Conservation (phyloP, 768 basidiomycete species). For the Russula sp. region DNA sequence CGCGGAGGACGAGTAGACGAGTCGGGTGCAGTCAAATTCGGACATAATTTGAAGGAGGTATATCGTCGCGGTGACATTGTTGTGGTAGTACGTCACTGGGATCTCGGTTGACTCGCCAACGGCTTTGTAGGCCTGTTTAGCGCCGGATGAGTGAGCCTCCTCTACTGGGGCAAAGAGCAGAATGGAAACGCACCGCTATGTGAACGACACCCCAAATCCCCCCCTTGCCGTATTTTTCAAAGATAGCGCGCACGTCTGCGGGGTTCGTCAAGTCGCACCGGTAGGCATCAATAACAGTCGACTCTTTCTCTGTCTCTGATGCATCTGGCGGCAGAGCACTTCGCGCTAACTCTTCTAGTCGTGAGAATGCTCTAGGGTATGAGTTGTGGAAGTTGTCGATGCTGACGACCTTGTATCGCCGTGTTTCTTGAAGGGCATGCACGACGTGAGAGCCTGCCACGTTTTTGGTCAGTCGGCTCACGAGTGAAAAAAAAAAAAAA, state of each 20-base stretch:
- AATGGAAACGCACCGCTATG: conserved; percentile 66
- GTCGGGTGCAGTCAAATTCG: conserved; percentile 74
- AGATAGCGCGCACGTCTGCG: conserved; percentile 71
- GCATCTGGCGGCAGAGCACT: conserved; percentile 65
- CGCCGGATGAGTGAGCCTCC: conserved; percentile 3
- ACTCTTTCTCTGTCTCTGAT: conserved; percentile 65
- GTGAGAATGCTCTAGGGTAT: conserved; percentile 64
- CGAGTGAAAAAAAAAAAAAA: conserved; percentile 23
- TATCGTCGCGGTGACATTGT: conserved; percentile 89
- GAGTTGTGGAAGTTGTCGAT: conserved; percentile 97
- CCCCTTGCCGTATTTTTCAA: conserved; percentile 79
- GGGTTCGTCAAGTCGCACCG: conserved; percentile 71
- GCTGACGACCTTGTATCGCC: conserved; percentile 88
- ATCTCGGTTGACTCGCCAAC: conserved; percentile 96
- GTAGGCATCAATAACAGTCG: conserved; percentile 67
- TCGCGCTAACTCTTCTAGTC: conserved; percentile 77
- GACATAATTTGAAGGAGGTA: conserved; percentile 83
- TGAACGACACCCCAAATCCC: conserved; percentile 97
- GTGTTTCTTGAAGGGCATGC: conserved; percentile 77
- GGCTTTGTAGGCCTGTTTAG: conserved; percentile 83
- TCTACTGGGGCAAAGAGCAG: background rate
- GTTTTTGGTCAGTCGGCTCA: conserved; percentile 22
- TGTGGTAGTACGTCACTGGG: conserved; percentile 88
- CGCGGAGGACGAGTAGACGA: conserved; percentile 97
- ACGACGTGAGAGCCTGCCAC: conserved; percentile 87